Conservation (phyloP, 306 rosid species). For the Cicer chorassanicum region DNA sequence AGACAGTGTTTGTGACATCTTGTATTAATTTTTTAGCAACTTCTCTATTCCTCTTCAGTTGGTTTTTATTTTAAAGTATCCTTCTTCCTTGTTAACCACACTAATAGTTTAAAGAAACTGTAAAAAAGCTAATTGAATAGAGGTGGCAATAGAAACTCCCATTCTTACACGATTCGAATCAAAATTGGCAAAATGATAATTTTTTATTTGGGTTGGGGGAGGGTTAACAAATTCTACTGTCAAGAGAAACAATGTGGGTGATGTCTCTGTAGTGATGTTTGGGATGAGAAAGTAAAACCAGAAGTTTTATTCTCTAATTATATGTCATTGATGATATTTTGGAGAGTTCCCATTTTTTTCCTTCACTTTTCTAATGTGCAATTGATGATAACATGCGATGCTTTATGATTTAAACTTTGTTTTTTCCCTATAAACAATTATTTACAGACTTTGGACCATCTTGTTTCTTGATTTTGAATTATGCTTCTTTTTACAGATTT, state of each 20-base stretch:
- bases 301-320: slow-evolving; percentile 5
- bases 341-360: slow-evolving; percentile 1
- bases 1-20: neutral
- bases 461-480: slow-evolving; percentile 31
- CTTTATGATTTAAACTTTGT: slow-evolving; percentile 36
- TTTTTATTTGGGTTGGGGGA: too few species aligned
- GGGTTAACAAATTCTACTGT: neutral
- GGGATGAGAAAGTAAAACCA: slow-evolving; percentile 9
- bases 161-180: slow-evolving; percentile 19
- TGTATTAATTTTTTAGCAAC: slow-evolving; percentile 2
- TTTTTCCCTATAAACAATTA: neutral
- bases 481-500: slow-evolving; percentile 60
- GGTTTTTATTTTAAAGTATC: slow-evolving; percentile 16
- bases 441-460: slow-evolving; percentile 23
- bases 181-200: neutral
- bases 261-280: slow-evolving; percentile 21
- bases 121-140: slow-evolving; percentile 11
- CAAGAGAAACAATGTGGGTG: neutral
- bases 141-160: slow-evolving; percentile 4
- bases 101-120: slow-evolving; percentile 10
- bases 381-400: slow-evolving; percentile 6
- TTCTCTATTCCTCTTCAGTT: slow-evolving; percentile 1
- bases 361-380: slow-evolving; percentile 3
- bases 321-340: slow-evolving; percentile 29
- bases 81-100: neutral